These are phyloP conservation scores for Synchytrium microbalum DNA, from an alignment of 371 early-diverging fungal genomes.

Conservation along the genomic window DNA sequence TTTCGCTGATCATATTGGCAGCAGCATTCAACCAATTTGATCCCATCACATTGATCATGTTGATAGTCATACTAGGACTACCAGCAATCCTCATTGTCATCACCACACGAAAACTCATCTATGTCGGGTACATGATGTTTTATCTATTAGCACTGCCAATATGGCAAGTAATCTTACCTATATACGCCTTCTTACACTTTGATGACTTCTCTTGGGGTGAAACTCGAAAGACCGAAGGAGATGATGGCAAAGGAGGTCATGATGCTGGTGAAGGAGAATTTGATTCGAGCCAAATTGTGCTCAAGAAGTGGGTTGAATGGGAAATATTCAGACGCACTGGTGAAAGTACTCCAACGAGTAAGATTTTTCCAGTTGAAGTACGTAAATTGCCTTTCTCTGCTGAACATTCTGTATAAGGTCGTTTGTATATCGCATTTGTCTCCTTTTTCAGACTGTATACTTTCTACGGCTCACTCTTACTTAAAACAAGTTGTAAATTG, in stretches of 20 bases:
- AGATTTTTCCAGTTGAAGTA: no score
- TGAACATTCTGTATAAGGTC: no score
- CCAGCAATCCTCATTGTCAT: slow-evolving; percentile 66
- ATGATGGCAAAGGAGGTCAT: slow-evolving; percentile 13
- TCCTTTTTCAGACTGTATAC: no score
- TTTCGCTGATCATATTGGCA: slow-evolving; percentile 19
- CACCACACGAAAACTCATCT: slow-evolving; percentile 66
- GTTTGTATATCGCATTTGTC: not conserved
- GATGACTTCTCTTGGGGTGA: slow-evolving; percentile 94
- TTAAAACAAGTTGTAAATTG: no score
- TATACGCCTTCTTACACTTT: slow-evolving; percentile 93
- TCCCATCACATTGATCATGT: slow-evolving; percentile 4
- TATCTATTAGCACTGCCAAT: slow-evolving; percentile 90
- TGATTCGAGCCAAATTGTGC: slow-evolving; percentile 78
- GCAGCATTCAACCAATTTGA: not conserved
- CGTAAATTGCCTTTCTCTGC: no score
- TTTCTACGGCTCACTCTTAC: no score
- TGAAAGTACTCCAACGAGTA: no score
- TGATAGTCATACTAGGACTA: slow-evolving; percentile 30
- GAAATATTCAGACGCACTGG: slow-evolving; percentile 33
- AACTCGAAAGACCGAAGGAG: slow-evolving; percentile 27
- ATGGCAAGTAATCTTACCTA: slow-evolving; percentile 93
- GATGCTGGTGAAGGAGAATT: slow-evolving; percentile 45
- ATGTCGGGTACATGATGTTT: slow-evolving; percentile 92
- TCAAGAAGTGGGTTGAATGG: slow-evolving; percentile 84